A percentile compares a stretch with the other conserved stretches of the same genome.
Evolutionary conservation across 352 stramenopile genomes (phyloP).

Genomic region (Pythium insidiosum): DNA sequence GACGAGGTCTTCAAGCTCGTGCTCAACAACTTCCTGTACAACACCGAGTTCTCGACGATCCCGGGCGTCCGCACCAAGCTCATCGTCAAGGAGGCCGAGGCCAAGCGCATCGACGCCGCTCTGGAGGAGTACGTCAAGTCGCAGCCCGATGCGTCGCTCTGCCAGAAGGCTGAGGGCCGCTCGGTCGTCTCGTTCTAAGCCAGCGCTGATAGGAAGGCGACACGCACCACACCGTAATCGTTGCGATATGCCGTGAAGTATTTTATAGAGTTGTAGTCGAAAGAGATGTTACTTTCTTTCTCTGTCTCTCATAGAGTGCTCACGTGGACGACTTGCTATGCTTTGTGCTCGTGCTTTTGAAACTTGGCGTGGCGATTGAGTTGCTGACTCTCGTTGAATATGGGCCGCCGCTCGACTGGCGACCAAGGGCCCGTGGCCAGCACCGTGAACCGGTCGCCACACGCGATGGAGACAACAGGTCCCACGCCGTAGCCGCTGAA

Average conservation of each 20-base stretch:
- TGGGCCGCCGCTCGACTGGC: conserved; percentile 22
- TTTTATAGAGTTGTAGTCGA: too few species aligned
- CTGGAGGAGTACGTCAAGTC: conserved; percentile 35
- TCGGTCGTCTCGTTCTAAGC: conserved; percentile 14
- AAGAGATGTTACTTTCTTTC: too few species aligned
- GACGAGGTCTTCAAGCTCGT: conserved; percentile 48
- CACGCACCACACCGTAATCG: too few species aligned
- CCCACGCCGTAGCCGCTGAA: conserved; percentile 32
- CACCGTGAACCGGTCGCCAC: conserved; percentile 49
- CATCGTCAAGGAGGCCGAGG: conserved; percentile 35
- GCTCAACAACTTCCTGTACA: conserved; percentile 53
- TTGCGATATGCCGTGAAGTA: too few species aligned
- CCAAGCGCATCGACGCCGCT: conserved; percentile 33
- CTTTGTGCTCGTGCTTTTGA: not conserved
- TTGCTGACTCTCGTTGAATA: conserved; percentile 33
- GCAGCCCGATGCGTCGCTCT: conserved; percentile 12
- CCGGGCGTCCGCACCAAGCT: conserved; percentile 23
- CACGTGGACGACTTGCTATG: not conserved
- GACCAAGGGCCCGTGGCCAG: conserved; percentile 43
- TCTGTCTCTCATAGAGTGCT: not conserved
- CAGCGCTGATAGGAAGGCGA: too few species aligned
- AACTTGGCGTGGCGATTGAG: conserved; percentile 37
- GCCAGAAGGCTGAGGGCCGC: conserved; percentile 11
- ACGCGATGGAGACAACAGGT: conserved; percentile 40
- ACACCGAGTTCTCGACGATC: conserved; percentile 33